Conservation (phyloP, 805 yeast genomes). For the Candida qinlingensis region DNA sequence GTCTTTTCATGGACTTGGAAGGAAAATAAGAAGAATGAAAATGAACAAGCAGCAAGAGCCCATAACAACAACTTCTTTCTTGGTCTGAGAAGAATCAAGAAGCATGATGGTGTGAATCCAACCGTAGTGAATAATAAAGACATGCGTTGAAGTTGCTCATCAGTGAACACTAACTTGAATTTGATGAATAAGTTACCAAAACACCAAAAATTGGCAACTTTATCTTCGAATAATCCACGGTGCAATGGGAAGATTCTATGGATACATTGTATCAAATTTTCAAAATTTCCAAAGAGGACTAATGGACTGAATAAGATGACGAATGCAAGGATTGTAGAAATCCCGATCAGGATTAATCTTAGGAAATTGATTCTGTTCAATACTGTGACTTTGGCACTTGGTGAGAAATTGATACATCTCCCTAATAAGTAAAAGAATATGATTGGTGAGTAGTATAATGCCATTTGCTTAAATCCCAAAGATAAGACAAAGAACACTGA, state of each 20-base stretch:
- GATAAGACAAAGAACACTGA: slow-evolving; percentile 75
- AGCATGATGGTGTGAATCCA: slow-evolving; percentile 52
- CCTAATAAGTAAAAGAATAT: slow-evolving; percentile 78
- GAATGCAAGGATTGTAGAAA: slow-evolving; percentile 56
- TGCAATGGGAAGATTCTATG: slow-evolving; percentile 90
- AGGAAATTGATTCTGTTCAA: slow-evolving; percentile 44
- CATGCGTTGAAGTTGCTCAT: slow-evolving; percentile 51
- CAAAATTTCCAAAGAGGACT: slow-evolving; percentile 36
- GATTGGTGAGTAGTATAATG: slow-evolving; percentile 86
- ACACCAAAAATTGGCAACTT: slow-evolving; percentile 97
- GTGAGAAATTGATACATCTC: slow-evolving; percentile 26
- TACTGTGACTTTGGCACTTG: slow-evolving; percentile 13
- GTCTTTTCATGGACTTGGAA: slow-evolving; percentile 97
- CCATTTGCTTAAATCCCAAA: slow-evolving; percentile 90
- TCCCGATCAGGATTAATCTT: slow-evolving; percentile 55
- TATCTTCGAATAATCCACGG: slow-evolving; percentile 94
- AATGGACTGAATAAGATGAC: slow-evolving; percentile 55
- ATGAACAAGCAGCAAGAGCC: slow-evolving; percentile 76
- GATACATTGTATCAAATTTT: slow-evolving; percentile 38
- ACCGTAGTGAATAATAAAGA: slow-evolving; percentile 50
- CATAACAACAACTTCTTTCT: slow-evolving; percentile 50
- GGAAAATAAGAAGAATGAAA: slow-evolving; percentile 85
- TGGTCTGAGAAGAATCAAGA: slow-evolving; percentile 46
- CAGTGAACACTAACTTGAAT: slow-evolving; percentile 50
- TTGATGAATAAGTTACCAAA: slow-evolving; percentile 78